Conservation (phyloP, 2,329 filamentous ascomycete genomes). For the Fusarium cyanostomum region DNA sequence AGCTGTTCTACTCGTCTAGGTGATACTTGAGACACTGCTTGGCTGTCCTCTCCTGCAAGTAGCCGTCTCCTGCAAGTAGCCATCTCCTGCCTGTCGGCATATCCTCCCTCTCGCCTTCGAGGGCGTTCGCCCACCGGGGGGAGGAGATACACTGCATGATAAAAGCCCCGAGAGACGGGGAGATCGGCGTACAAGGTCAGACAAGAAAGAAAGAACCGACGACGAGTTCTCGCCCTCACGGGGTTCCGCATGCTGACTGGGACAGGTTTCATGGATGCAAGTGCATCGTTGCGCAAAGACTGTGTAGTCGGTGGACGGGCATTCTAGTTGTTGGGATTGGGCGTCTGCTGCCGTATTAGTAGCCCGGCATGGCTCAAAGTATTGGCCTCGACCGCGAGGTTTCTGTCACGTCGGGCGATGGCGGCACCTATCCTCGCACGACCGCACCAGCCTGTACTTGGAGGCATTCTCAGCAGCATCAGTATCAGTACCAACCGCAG, state of each 20-base stretch:
- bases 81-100: slow-evolving; percentile 3
- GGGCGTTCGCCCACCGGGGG: slow-evolving; percentile 1
- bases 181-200: slow-evolving; percentile 26
- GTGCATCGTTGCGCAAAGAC: slow-evolving; percentile 33
- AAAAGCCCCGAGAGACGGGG: slow-evolving; percentile 27
- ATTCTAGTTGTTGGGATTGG: not conserved
- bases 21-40: slow-evolving; percentile 16
- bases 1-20: not conserved
- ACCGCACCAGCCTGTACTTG: slow-evolving; percentile 12
- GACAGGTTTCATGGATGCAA: slow-evolving; percentile 39
- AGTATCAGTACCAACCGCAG: slow-evolving; percentile 10
- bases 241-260: slow-evolving; percentile 23
- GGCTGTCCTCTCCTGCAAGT: not conserved
- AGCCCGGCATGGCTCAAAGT: slow-evolving; percentile 41
- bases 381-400: slow-evolving; percentile 31
- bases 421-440: slow-evolving; percentile 29
- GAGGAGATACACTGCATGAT: slow-evolving; percentile 6
- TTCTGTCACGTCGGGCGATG: slow-evolving; percentile 36
- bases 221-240: not conserved
- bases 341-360: slow-evolving; percentile 18
- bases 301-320: slow-evolving; percentile 17
- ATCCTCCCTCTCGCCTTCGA: slow-evolving; percentile 1
- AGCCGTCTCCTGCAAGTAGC: slow-evolving; percentile 17
- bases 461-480: slow-evolving; percentile 10
- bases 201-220: slow-evolving; percentile 1